These are phyloP conservation scores for Ceratocystis diversiconidia DNA, from an alignment of 2,329 filamentous ascomycete species.

Conservation along the genomic window DNA sequence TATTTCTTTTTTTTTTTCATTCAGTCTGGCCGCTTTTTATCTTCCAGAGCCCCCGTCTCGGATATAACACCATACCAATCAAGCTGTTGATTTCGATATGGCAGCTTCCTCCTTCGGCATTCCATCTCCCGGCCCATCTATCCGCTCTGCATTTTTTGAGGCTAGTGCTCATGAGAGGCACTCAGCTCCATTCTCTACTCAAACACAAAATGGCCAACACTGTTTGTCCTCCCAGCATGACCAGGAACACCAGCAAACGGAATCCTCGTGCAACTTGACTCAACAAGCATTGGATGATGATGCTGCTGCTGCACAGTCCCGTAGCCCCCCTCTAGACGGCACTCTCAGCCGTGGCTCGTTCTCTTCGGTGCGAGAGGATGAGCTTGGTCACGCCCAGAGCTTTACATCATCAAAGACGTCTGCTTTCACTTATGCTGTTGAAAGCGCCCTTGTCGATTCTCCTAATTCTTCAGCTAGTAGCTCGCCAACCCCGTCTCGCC, in stretches of 20 bases:
- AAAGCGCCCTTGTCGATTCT: conserved; percentile 39
- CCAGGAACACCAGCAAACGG: not conserved
- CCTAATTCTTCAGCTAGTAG: conserved; percentile 36
- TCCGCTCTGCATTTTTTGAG: conserved; percentile 11
- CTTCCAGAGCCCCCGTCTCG: not conserved
- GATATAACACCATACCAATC: not conserved
- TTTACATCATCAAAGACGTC: conserved; percentile 51
- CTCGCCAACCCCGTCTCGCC: conserved; percentile 32
- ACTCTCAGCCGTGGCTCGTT: conserved; percentile 37
- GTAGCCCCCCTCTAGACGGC: conserved; percentile 10
- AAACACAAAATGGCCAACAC: not conserved
- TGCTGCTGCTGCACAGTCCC: not conserved
- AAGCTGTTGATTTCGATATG: conserved; percentile 15
- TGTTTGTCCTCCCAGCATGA: not conserved
- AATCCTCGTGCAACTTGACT: too few relatives aligned
- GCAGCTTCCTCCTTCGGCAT: conserved; percentile 8
- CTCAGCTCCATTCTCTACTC: not conserved
- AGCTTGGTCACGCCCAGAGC: conserved; percentile 44
- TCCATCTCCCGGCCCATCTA: conserved; percentile 7
- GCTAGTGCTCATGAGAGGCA: conserved; percentile 5
- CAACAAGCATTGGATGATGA: too few relatives aligned
- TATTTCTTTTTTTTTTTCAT: not conserved
- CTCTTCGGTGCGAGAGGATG: conserved; percentile 47
- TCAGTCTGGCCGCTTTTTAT: not conserved
- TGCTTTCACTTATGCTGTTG: conserved; percentile 37